These are phyloP conservation scores for Aulographum hederae DNA, from an alignment of 2,329 filamentous ascomycete genomes.

Conservation along the genomic window DNA sequence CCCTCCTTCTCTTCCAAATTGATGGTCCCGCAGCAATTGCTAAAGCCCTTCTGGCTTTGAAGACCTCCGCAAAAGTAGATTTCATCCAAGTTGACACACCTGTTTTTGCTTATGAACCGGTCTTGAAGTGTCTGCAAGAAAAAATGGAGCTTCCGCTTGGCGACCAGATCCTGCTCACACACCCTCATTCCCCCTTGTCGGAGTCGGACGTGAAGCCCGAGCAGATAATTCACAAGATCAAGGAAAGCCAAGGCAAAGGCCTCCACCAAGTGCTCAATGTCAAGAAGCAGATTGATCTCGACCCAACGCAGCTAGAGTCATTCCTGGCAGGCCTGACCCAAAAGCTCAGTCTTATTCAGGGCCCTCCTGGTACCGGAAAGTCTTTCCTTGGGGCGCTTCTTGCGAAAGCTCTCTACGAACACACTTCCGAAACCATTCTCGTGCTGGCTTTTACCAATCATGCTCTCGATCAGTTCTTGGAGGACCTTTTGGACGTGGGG, in stretches of 20 bases:
- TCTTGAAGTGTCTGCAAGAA: conserved; percentile 39
- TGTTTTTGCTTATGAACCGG: conserved; percentile 50
- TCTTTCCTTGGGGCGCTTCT: conserved; percentile 52
- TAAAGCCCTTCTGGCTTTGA: conserved; percentile 28
- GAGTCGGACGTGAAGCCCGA: conserved; percentile 11
- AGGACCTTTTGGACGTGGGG: conserved; percentile 42
- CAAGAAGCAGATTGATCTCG: conserved; percentile 19
- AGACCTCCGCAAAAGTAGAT: conserved; percentile 14
- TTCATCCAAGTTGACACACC: conserved; percentile 46
- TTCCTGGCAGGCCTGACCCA: conserved; percentile 35
- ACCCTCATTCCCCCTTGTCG: conserved; percentile 6
- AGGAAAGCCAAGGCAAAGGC: conserved; percentile 6
- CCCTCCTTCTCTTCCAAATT: conserved; percentile 34
- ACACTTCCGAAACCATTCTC: conserved; percentile 34
- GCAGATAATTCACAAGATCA: conserved; percentile 11
- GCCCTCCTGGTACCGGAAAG: conserved; percentile 63
- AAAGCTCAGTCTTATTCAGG: conserved; percentile 46
- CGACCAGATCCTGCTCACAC: conserved; percentile 33
- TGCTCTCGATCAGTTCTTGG: conserved; percentile 29
- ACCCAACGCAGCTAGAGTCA: conserved; percentile 37
- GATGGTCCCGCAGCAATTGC: conserved; percentile 25
- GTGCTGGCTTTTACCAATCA: conserved; percentile 51
- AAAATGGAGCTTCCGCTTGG: conserved; percentile 38
- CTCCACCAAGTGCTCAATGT: conserved; percentile 15
- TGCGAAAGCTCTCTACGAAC: conserved; percentile 34